These are phyloP conservation scores for Chytriomyces confervae DNA, from an alignment of 192 early-diverging fungal genomes.

Conservation along the genomic window DNA sequence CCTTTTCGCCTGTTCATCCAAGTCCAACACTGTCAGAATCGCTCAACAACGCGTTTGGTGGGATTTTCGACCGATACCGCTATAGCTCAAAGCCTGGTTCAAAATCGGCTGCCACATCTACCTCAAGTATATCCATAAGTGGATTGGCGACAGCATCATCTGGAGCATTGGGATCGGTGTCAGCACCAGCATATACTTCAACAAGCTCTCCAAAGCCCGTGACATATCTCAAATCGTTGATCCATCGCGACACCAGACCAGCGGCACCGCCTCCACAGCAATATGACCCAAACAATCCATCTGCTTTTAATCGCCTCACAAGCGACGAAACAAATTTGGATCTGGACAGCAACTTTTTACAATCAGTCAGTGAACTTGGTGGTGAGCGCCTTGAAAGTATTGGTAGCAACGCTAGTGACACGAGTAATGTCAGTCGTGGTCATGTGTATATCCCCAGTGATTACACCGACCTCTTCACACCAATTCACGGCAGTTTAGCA, in stretches of 20 bases:
- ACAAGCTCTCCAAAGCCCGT: neutral
- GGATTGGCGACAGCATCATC: neutral
- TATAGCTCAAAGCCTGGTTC: too few relatives aligned
- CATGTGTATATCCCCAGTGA: constrained; percentile 1
- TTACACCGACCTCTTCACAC: neutral
- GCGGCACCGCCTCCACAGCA: too few relatives aligned
- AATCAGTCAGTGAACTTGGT: too few relatives aligned
- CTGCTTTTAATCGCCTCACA: too few relatives aligned
- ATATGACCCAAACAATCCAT: too few relatives aligned
- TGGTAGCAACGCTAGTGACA: neutral
- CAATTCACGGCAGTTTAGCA: neutral
- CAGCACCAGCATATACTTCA: neutral
- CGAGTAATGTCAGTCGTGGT: neutral
- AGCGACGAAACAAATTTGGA: too few relatives aligned
- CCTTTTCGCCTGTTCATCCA: neutral
- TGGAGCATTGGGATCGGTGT: neutral
- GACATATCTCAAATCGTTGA: neutral
- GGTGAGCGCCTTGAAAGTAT: too few relatives aligned
- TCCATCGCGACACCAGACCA: too few relatives aligned
- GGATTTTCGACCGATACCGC: neutral
- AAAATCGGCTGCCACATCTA: neutral
- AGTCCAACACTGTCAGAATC: neutral
- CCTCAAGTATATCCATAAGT: neutral
- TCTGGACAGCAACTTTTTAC: too few relatives aligned
- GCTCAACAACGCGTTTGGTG: neutral